These are phyloP conservation scores for Camellia japonica DNA, from an alignment of 148 eudicot species.

Conservation along the genomic window DNA sequence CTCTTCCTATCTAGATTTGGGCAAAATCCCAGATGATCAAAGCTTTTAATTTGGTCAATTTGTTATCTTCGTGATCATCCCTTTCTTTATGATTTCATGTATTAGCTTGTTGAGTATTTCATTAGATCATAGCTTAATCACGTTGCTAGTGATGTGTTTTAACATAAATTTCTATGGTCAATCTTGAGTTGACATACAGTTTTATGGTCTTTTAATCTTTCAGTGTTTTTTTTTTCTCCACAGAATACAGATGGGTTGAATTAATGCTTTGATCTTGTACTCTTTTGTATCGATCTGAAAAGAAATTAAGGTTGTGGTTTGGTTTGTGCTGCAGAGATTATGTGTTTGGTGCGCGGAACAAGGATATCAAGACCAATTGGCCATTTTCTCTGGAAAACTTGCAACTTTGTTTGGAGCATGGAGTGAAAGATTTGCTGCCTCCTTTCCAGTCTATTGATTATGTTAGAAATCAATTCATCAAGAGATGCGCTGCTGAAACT, in stretches of 20 bases:
- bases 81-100: slow-evolving; percentile 15
- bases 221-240: not conserved
- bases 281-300: not conserved
- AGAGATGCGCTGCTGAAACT: slow-evolving; percentile 32
- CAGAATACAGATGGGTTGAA: slow-evolving; percentile 10
- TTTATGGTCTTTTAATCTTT: not conserved
- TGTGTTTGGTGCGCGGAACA: slow-evolving; percentile 64
- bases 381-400: slow-evolving; percentile 74
- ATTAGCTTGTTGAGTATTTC: not conserved
- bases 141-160: not conserved
- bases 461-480: slow-evolving; percentile 30
- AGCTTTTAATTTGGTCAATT: not conserved
- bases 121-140: not conserved
- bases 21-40: not conserved
- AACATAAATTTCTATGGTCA: no score
- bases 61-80: not conserved
- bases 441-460: slow-evolving; percentile 63
- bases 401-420: slow-evolving; percentile 69
- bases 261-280: not conserved
- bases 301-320: slow-evolving; percentile 3
- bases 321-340: slow-evolving; percentile 56
- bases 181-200: no score
- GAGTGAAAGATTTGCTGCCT: slow-evolving; percentile 71
- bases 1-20: not conserved
- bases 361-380: slow-evolving; percentile 71